Evolutionary conservation across 1,284 basidiomycete species (phyloP), one percentile per base, ranked within the genome.

Genomic region (Cronartium ribicola): DNA sequence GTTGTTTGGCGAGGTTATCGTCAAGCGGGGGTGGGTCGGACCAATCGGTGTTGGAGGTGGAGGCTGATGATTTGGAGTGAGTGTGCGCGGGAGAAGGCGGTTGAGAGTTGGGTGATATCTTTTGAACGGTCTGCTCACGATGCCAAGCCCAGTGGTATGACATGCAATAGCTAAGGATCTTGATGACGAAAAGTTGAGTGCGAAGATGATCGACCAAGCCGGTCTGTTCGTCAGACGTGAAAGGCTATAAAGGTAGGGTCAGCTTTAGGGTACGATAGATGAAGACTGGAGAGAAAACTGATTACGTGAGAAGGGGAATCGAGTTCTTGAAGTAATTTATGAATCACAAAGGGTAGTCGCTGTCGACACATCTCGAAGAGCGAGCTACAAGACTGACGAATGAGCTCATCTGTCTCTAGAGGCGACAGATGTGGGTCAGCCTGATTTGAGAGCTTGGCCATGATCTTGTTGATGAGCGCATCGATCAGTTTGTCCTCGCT

Each of bases 181-280:
- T 92, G 77, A 96, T 85, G 40, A 96, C 83, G 79, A 92, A 92
- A 0, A 96, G 85, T 80, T 95, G 91, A 0, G 93, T 95, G 79
- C 95, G 92, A 7, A 95, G 85, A 66, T 89, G 86, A 76, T 91
- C 89, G 36, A 90, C 84, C 0, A 87, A 84, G 8, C 71, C 71
- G 75, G 86, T 84, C 75, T 85, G 84, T 46, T 76, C 66, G 20
- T 80, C 76, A 1, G 79, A 77, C 3, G 78, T 71, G 22, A 77
- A 76, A 43, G 67, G 75, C 1, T 73, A 48, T 20, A 48, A 20
- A 57, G 48, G n/a, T 39, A 44, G 20, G 37, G 29, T 7, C 39
- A 62, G 22, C 41, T 37, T 5, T 7, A 40, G 57, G 14, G 67
- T 13, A 39, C 36, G 29, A 39, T 40, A 10, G 22, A 17, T 1